These are phyloP conservation scores for Pterocarpus santalinus DNA, from an alignment of 306 rosid genomes.

Conservation along the genomic window DNA sequence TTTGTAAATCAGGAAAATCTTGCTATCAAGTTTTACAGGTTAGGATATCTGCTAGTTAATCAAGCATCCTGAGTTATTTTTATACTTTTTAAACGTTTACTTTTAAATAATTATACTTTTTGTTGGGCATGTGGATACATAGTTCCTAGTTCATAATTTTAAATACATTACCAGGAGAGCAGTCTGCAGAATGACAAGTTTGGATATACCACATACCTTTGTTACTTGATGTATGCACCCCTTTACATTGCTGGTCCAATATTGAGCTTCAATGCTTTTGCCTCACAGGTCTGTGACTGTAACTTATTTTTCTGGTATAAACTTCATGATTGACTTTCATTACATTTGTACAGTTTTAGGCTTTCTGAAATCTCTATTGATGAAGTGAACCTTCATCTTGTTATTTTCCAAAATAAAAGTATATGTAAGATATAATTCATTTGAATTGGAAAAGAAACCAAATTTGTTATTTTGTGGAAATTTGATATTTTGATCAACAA, in stretches of 20 bases:
- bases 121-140: slow-evolving; percentile 12
- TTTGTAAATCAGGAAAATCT: slow-evolving; percentile 79
- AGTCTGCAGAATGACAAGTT: slow-evolving; percentile 69
- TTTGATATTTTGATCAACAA: slow-evolving; percentile 17
- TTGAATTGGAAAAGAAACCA: not conserved
- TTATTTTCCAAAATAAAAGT: slow-evolving; percentile 40
- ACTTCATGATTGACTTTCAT: slow-evolving; percentile 35
- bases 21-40: slow-evolving; percentile 94
- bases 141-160: slow-evolving; percentile 45
- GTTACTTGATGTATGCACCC: slow-evolving; percentile 91
- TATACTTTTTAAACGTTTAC: slow-evolving; percentile 30
- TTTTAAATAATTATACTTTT: slow-evolving; percentile 30
- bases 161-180: slow-evolving; percentile 71
- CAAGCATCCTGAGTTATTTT: slow-evolving; percentile 38
- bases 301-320: slow-evolving; percentile 30
- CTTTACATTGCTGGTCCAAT: slow-evolving; percentile 95
- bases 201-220: slow-evolving; percentile 67
- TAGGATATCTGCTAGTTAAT: slow-evolving; percentile 53
- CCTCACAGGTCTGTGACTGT: slow-evolving; percentile 80
- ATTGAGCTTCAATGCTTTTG: slow-evolving; percentile 93
- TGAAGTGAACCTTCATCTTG: slow-evolving; percentile 26
- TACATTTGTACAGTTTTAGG: slow-evolving; percentile 22
- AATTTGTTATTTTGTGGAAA: slow-evolving; percentile 22
- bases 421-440: slow-evolving; percentile 22
- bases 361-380: slow-evolving; percentile 34